Base-by-base conservation (phyloP, 345 rosid species). In the Citrus unshiu region DNA sequence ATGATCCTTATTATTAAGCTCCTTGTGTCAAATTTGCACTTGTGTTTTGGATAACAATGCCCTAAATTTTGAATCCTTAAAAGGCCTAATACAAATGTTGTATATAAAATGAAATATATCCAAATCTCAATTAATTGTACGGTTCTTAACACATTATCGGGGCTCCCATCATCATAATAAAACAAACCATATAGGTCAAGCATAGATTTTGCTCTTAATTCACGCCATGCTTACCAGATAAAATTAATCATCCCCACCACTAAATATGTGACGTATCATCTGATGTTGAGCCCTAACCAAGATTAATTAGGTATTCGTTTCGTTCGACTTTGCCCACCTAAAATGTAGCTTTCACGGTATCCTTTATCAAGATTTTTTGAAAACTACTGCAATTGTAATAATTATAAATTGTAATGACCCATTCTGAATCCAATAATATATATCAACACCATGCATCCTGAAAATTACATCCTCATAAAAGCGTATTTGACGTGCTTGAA, bases 271-370 rank as follows among this genome's bases (percentile, higher is more conserved):
- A 46, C 18, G 51, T 13, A 12, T 46, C 51, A 4, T 13, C 7
- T n/a, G 16, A 32, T 54, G 58, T 18, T 54, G 19, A 54, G 0
- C 7, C 27, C 63, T 40, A 40, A 49, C 6, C 22, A 54, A 13
- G 37, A 35, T 54, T 65, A 66, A 24, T 54, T 65, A 66, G 63
- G 64, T 63, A 30, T 25, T 74, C 4, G n/a, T 76, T 25, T 62
- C 2, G n/a, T 65, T 65, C 9, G 24, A 27, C 30, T 70, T 70
- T 43, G 10, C 32, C 29, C 35, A 13, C 10, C 62, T 3, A 57
- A 67, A 67, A 35, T 16, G 61, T 76, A 56, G 65, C 79, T 76
- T 67, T 76, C 79, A 37, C 9, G 25, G 54, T 24, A 67, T 76
- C 54, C 37, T 67, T 66, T 24, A 40, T 67, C 29, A 27, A 27